Evolutionary conservation across 352 stramenopile genomes (phyloP).

Genomic region (Aphanomyces cochlioides): DNA sequence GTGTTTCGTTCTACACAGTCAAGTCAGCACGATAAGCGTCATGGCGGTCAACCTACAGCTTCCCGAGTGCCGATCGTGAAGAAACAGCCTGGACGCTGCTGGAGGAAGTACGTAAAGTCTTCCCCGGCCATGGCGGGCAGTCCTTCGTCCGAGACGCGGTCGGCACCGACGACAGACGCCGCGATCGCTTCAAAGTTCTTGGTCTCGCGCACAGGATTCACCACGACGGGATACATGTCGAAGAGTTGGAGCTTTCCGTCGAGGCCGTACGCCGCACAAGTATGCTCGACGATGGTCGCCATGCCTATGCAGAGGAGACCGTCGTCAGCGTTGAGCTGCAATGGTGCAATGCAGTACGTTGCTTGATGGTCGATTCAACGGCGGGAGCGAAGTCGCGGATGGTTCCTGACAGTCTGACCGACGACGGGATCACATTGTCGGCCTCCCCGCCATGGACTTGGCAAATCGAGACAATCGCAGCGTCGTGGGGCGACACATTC

Average conservation of each 20-base stretch:
- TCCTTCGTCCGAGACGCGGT: conserved; percentile 62
- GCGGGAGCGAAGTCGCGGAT: conserved; percentile 90
- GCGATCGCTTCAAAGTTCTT: conserved; percentile 66
- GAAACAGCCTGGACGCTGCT: conserved; percentile 75
- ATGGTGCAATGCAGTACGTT: conserved; percentile 35
- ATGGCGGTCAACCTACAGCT: neutral
- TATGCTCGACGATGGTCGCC: conserved; percentile 75
- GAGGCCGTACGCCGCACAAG: conserved; percentile 71
- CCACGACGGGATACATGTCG: conserved; percentile 65
- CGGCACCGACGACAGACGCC: conserved; percentile 47
- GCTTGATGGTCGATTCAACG: conserved; percentile 75
- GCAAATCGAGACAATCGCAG: conserved; percentile 88
- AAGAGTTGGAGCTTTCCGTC: conserved; percentile 58
- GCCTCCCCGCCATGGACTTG: conserved; percentile 88
- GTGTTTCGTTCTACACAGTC: neutral
- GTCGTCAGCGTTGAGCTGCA: neutral
- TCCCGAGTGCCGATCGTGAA: conserved; percentile 48
- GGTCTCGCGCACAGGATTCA: conserved; percentile 72
- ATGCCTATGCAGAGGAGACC: conserved; percentile 38
- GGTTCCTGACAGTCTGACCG: conserved; percentile 81
- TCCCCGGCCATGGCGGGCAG: conserved; percentile 90
- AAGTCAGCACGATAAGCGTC: neutral
- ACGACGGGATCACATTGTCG: conserved; percentile 93
- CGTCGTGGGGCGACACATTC: conserved; percentile 84
- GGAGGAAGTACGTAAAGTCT: conserved; percentile 91